These are phyloP conservation scores for Anthracocystis setariae DNA, from an alignment of 1,284 basidiomycete species.

Conservation along the genomic window DNA sequence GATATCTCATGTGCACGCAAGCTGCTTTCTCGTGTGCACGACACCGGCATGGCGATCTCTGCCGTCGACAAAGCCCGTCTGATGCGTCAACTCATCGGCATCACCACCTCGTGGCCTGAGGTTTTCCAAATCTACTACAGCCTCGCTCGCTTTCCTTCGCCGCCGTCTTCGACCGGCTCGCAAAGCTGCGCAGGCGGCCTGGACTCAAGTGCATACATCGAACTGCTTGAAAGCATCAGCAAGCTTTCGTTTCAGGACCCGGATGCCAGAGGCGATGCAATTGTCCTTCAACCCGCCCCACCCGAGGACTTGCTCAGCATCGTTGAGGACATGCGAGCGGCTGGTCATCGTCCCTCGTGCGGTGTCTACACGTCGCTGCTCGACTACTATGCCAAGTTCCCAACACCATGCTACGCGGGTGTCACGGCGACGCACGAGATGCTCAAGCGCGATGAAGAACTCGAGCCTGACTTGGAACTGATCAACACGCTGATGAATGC, in stretches of 20 bases:
- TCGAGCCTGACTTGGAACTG: conserved; percentile 79
- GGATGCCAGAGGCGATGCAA: neutral
- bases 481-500: conserved; percentile 91
- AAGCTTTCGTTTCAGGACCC: conserved; percentile 14
- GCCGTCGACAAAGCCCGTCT: conserved; percentile 19
- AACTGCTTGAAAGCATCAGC: conserved; percentile 20
- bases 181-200: conserved; percentile 1
- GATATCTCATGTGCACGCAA: conserved; percentile 32
- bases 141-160: conserved; percentile 16
- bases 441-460: conserved; percentile 78
- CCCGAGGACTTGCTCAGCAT: conserved; percentile 79
- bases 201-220: conserved; percentile 22
- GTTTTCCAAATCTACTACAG: conserved; percentile 42
- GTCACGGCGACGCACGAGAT: conserved; percentile 80
- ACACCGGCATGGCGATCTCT: conserved; percentile 17
- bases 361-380: conserved; percentile 80
- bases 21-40: conserved; percentile 28
- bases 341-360: conserved; percentile 74
- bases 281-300: conserved; percentile 70
- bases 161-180: neutral
- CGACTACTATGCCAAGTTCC: conserved; percentile 68
- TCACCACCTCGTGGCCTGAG: conserved; percentile 37
- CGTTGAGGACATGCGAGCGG: conserved; percentile 81
- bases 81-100: conserved; percentile 23
- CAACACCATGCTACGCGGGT: conserved; percentile 34